Conservation (phyloP, 108 stramenopile genomes). For the Nitzschia sp. region DNA sequence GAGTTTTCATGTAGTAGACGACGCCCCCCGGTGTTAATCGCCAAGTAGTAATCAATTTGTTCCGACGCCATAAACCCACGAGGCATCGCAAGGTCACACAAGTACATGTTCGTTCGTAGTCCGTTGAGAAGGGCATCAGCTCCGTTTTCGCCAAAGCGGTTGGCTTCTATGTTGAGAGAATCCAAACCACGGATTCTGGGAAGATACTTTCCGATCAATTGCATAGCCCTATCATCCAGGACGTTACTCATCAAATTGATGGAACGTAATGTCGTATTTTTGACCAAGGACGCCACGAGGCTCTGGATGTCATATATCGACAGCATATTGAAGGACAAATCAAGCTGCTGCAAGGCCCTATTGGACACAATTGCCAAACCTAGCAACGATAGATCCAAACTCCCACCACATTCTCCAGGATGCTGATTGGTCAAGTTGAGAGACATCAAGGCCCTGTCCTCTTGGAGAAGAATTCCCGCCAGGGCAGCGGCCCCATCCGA, state of each 20-base stretch:
- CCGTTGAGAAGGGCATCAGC: background rate
- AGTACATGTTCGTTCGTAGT: background rate
- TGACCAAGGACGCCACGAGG: background rate
- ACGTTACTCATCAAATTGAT: constrained; percentile 6
- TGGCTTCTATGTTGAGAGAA: constrained; percentile 2
- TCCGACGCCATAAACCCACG: constrained; percentile 7
- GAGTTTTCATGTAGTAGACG: background rate
- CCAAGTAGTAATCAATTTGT: constrained; percentile 1
- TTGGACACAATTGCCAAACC: background rate
- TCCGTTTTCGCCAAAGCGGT: constrained; percentile 15
- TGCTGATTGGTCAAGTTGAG: constrained; percentile 14
- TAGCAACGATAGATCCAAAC: background rate
- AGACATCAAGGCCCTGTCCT: background rate
- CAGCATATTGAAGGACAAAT: constrained; percentile 15
- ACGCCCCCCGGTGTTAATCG: constrained; percentile 5
- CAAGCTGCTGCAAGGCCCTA: background rate
- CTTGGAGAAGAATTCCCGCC: background rate
- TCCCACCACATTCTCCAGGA: constrained; percentile 12
- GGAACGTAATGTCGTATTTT: background rate
- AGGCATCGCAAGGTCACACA: constrained; percentile 8
- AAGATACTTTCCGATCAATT: constrained; percentile 4
- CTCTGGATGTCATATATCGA: background rate
- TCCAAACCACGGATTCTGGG: background rate
- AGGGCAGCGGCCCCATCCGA: background rate
- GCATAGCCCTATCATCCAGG: constrained; percentile 12